These are phyloP conservation scores for Scheffersomyces stipitis DNA, from an alignment of 805 yeast species.

Conservation along the genomic window DNA sequence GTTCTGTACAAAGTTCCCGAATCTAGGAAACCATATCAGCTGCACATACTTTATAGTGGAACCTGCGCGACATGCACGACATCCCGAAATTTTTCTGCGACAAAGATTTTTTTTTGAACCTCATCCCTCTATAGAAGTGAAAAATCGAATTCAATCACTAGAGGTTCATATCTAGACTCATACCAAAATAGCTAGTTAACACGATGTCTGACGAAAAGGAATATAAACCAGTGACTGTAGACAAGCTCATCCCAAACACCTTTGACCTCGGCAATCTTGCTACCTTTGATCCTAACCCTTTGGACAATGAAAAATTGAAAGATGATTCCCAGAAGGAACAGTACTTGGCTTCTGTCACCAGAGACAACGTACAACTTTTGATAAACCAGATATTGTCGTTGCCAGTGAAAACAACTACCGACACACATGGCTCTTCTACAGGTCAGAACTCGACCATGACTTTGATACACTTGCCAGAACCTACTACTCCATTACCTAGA, in stretches of 20 bases:
- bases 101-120: slow-evolving; percentile 2
- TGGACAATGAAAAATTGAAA: slow-evolving; percentile 60
- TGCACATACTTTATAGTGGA: background rate
- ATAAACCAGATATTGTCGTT: slow-evolving; percentile 87
- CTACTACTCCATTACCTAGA: slow-evolving; percentile 80
- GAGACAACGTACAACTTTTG: slow-evolving; percentile 91
- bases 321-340: slow-evolving; percentile 59
- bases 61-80: background rate
- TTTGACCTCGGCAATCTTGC: slow-evolving; percentile 91
- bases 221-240: slow-evolving; percentile 78
- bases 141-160: too few relatives aligned
- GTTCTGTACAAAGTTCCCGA: slow-evolving; percentile 33
- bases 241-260: slow-evolving; percentile 83
- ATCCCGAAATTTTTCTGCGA: slow-evolving; percentile 1
- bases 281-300: slow-evolving; percentile 84
- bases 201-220: slow-evolving; percentile 19
- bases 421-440: slow-evolving; percentile 55
- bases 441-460: slow-evolving; percentile 77
- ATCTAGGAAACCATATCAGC: slow-evolving; percentile 1
- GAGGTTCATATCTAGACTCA: too few relatives aligned
- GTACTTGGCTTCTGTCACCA: slow-evolving; percentile 61
- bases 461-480: slow-evolving; percentile 80
- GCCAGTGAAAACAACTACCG: slow-evolving; percentile 87
- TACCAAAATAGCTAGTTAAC: too few relatives aligned
- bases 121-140: slow-evolving; percentile 2